These are phyloP conservation scores for Phytopythium montanum DNA, from an alignment of 352 stramenopile genomes.

Conservation along the genomic window DNA sequence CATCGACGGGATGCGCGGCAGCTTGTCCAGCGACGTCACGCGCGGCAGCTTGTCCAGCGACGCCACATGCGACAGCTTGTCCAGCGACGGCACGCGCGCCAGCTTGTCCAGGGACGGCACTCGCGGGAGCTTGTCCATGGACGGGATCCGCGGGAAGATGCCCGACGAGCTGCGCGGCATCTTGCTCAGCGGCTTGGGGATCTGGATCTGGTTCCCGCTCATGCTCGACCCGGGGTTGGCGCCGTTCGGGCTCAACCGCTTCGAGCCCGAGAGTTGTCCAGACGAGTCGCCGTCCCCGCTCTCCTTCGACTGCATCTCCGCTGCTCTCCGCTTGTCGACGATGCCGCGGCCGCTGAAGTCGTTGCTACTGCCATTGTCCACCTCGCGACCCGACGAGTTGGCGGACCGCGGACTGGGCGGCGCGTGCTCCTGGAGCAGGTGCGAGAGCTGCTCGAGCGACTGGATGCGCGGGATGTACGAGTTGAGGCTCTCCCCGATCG, in stretches of 20 bases:
- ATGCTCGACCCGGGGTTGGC: slow-evolving; percentile 16
- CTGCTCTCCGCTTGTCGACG: slow-evolving; percentile 14
- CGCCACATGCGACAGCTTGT: slow-evolving; percentile 60
- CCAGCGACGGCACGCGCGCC: slow-evolving; percentile 61
- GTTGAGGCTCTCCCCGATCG: slow-evolving; percentile 61
- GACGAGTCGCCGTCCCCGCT: slow-evolving; percentile 21
- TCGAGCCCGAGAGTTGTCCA: slow-evolving; percentile 12
- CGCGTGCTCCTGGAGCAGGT: slow-evolving; percentile 61
- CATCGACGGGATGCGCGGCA: slow-evolving; percentile 67
- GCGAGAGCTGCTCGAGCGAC: slow-evolving; percentile 73
- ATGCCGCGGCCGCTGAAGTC: not conserved
- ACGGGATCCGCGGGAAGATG: slow-evolving; percentile 77
- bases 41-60: slow-evolving; percentile 70
- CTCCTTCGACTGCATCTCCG: slow-evolving; percentile 33
- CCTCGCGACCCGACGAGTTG: not conserved
- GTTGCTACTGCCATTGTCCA: not conserved
- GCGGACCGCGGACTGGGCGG: slow-evolving; percentile 37
- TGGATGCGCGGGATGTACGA: slow-evolving; percentile 76
- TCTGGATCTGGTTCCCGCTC: slow-evolving; percentile 61
- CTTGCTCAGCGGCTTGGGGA: slow-evolving; percentile 74
- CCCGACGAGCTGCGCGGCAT: slow-evolving; percentile 75
- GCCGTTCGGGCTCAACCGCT: slow-evolving; percentile 48
- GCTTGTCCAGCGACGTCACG: slow-evolving; percentile 68
- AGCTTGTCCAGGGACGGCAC: slow-evolving; percentile 64
- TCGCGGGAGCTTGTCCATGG: slow-evolving; percentile 58